Base-by-base conservation (phyloP, 2,329 filamentous ascomycete species). In the Lachnellula suecica region DNA sequence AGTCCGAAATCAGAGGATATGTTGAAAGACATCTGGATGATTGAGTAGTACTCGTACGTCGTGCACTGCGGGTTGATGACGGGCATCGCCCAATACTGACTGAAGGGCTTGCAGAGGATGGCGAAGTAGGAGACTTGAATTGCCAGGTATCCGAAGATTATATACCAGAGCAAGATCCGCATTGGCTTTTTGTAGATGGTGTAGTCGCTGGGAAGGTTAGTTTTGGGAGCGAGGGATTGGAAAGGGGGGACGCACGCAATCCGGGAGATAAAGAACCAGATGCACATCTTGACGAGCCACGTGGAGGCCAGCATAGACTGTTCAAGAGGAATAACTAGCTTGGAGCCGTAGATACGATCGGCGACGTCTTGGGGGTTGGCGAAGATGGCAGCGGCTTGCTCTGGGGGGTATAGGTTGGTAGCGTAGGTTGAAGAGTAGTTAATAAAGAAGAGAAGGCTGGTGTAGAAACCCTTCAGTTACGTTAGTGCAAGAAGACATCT, bases 1-100 rank as follows among this genome's bases (percentile, higher is more conserved):
- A 85, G 81, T 65, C 77, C 72, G 2, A 83, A 23, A 54, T 85
- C 82, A 20, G 79, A 82, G 2, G 76, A 75, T 42, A 84, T 77
- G 58, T 85, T 84, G 62, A 84, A 75, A 3, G 73, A 70, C 13
- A 78, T 76, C 54, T 84, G 81, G 9, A 79, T 76, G 45, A 83
- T 80, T 13, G 80, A 74, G 58, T 82, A 83, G 59, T 80, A 72
- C 20, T 76, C 72, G 3, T 79, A 75, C 0, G 79, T 79, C 1
- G 79, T 78, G 60, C 81, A 84, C 70, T 84, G 78, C 2, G 71
- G 71, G 25, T 49, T 52, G 1, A 73, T 59, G 1, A 78, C 73
- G 0, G 81, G 80, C n/a, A 84, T 73, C 15, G 76, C 76, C 79
- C 80, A 84, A 56, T 84, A 84, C 40, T 79, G 71, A 31, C 52